phyloP scores from a whole-genome alignment of 768 basidiomycete genomes.

The Leccinum broughii region DNA sequence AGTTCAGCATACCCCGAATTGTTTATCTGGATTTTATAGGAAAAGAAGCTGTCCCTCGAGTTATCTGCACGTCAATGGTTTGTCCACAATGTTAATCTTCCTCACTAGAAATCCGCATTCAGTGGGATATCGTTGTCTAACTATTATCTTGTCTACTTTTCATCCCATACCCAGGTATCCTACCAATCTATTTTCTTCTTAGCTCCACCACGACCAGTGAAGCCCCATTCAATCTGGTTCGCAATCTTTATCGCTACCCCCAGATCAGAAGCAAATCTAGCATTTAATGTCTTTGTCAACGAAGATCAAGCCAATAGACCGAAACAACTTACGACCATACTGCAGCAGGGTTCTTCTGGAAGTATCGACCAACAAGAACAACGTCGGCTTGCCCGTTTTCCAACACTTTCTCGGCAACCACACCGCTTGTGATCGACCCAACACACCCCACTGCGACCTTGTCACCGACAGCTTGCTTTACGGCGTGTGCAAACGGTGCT shows the following conservation, averaged over 20 bases:
- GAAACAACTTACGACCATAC: conserved; percentile 37
- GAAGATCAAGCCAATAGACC: background rate
- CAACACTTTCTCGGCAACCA: conserved; percentile 45
- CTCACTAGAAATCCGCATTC: background rate
- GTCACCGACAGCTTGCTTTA: conserved; percentile 48
- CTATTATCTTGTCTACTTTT: background rate
- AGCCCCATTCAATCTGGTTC: conserved; percentile 58
- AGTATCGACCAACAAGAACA: conserved; percentile 51
- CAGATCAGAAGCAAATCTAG: conserved; percentile 53
- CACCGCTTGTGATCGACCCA: conserved; percentile 35
- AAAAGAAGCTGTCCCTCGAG: background rate
- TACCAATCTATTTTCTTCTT: conserved; percentile 19
- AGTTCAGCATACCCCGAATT: background rate
- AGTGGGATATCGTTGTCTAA: background rate
- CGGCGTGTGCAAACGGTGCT: conserved; percentile 55
- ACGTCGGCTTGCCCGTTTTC: conserved; percentile 46
- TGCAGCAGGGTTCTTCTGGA: conserved; percentile 59
- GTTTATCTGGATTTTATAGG: background rate
- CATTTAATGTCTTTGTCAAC: background rate
- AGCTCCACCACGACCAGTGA: conserved; percentile 37
- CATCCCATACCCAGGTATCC: background rate
- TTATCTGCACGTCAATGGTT: background rate
- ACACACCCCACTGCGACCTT: conserved; percentile 35
- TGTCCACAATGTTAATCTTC: background rate
- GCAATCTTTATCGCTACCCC: conserved; percentile 47